Base-by-base conservation (phyloP, 345 rosid species). In the Bruguiera parviflora region DNA sequence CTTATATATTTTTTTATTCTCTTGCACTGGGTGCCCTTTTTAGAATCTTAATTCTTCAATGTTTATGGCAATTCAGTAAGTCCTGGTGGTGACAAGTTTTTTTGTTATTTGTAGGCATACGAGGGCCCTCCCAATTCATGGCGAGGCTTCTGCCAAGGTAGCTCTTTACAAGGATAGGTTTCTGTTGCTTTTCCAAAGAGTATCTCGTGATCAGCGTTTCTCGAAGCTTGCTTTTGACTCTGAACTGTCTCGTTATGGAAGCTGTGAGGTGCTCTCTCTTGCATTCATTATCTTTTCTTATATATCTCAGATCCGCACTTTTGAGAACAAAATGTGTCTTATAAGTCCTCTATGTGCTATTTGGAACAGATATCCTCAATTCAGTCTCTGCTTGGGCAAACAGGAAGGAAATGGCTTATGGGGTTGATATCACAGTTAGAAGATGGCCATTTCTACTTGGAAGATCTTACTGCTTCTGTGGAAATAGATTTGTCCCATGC, bases 361-460 rank as follows among this genome's bases (percentile, higher is more conserved):
- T 24, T 73, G 64, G 27, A 55, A 63, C 86, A 95, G 99, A 81
- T 95, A 78, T 87, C 90, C 66, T 76, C 97, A 4, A 87, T 92
- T 57, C 97, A 90, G 79, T 88, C 97, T 76, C 82, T 92, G 51
- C 75, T 90, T 27, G 87, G 91, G 64, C 86, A 82, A 79, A 81
- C 79, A 1, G 96, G 96, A 76, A 86, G 81, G 83, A 89, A 79
- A 79, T 95, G 97, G 97, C 90, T 92, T 52, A 95, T 95, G 98
- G 98, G 98, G 13, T 79, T 95, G 67, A 92, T 95, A 66, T 95
- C 98, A 10, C 97, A 95, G 81, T 75, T 95, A 84, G 98, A 95
- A 86, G 96, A 95, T 81, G 96, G 92, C 3, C 99, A 95, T 79
- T 95, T 92, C 86, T 95, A 82, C 76, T 71, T 92, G 77, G 96